phyloP scores from a whole-genome alignment of 257 asterid species.

The Solanum peruvianum region DNA sequence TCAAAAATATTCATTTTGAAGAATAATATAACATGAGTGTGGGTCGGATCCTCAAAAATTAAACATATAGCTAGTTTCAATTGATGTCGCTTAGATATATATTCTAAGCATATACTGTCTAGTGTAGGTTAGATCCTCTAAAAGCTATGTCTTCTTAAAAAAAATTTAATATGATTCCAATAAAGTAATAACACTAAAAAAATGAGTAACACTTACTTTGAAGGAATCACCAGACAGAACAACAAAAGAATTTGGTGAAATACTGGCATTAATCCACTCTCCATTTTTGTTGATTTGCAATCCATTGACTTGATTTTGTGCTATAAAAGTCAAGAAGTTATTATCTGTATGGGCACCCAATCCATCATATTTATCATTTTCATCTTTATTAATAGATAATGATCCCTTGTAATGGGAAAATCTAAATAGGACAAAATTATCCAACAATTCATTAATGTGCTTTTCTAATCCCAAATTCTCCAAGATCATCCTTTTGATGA shows the following conservation, averaged over 20 bases:
- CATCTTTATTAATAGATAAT: neutral
- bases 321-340: neutral
- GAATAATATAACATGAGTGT: no score
- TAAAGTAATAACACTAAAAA: no score
- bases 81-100: no score
- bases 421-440: no score
- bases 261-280: neutral
- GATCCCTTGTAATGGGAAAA: no score
- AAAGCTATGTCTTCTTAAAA: no score
- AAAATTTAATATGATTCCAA: no score
- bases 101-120: no score
- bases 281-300: neutral
- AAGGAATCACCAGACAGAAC: neutral
- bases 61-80: no score
- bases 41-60: no score
- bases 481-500: neutral
- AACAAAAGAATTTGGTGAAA: neutral
- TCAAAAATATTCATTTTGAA: no score
- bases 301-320: neutral
- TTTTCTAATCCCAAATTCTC: neutral
- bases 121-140: no score
- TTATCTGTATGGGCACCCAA: neutral
- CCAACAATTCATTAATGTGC: neutral
- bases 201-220: neutral
- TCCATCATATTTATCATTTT: neutral